Evolutionary conservation across 805 yeast species (phyloP).

Genomic region (Saccharomycopsis sp.): DNA sequence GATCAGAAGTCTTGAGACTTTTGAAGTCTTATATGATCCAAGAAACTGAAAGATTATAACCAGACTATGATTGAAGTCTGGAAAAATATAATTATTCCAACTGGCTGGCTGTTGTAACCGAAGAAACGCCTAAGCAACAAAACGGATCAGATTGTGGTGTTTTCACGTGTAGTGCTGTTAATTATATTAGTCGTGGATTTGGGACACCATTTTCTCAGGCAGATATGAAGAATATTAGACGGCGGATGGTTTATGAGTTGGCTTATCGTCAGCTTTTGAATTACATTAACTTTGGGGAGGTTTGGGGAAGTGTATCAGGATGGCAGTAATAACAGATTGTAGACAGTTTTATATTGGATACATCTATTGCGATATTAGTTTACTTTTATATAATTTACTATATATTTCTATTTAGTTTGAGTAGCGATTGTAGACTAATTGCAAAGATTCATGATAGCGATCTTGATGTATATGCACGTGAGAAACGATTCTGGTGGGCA

Average conservation of each 20-base stretch:
- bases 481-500: no score
- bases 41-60: slow-evolving; percentile 53
- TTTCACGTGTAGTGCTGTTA: slow-evolving; percentile 75
- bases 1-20: slow-evolving; percentile 35
- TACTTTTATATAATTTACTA: no score
- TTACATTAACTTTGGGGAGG: no score
- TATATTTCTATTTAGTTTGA: no score
- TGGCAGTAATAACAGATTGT: no score
- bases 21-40: slow-evolving; percentile 56
- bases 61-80: slow-evolving; percentile 29
- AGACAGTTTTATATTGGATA: no score
- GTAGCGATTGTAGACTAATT: no score
- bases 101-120: slow-evolving; percentile 25
- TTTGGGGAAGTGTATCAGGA: no score
- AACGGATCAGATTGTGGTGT: slow-evolving; percentile 97
- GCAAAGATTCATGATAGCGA: no score
- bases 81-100: slow-evolving; percentile 30
- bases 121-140: slow-evolving; percentile 70
- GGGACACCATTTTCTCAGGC: slow-evolving; percentile 51
- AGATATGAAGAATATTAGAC: slow-evolving; percentile 64
- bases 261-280: slow-evolving; percentile 29
- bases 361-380: no score
- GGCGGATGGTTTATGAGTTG: slow-evolving; percentile 62
- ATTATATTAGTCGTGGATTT: slow-evolving; percentile 46
- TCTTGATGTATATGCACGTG: no score